Percentiles rank a stretch among this genome's conserved stretches.
phyloP scores from a whole-genome alignment of 2,329 filamentous ascomycete species.

The Rhynchosporium secalis region DNA sequence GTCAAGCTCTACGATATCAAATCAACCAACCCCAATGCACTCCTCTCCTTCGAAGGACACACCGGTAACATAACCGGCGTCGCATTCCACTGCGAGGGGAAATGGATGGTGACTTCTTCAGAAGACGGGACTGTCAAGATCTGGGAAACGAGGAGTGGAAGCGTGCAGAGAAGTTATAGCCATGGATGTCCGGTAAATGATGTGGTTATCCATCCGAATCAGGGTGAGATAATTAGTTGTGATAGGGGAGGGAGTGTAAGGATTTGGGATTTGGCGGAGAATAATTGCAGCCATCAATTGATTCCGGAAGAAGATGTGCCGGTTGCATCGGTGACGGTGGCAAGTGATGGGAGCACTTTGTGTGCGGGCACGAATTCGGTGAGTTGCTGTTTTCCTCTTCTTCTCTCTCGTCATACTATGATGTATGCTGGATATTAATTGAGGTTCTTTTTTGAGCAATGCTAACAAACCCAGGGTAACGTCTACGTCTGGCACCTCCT shows the following conservation, averaged over 20 bases:
- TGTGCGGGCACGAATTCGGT: constrained; percentile 92
- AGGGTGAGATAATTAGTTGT: constrained; percentile 96
- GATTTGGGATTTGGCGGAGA: constrained; percentile 96
- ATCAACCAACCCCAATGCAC: constrained; percentile 90
- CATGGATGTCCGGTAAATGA: constrained; percentile 91
- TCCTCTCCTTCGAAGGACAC: constrained; percentile 94
- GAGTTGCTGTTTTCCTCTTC: constrained; percentile 38
- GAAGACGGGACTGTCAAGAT: constrained; percentile 70
- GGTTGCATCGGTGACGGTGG: constrained; percentile 92
- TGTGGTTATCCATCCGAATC: constrained; percentile 98
- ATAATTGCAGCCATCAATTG: constrained; percentile 93
- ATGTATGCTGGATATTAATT: not conserved
- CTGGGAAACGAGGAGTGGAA: constrained; percentile 40
- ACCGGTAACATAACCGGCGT: constrained; percentile 95
- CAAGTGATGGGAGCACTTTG: constrained; percentile 87
- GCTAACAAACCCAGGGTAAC: constrained; percentile 64
- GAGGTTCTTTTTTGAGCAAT: not conserved
- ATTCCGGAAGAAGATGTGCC: constrained; percentile 95
- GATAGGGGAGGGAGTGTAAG: constrained; percentile 89
- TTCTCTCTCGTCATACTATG: not conserved
- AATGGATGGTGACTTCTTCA: constrained; percentile 99
- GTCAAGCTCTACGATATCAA: constrained; percentile 99
- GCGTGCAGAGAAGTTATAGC: constrained; percentile 86
- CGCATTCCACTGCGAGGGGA: constrained; percentile 96
- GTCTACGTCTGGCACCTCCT: constrained; percentile 97